phyloP scores from a whole-genome alignment of 2,329 filamentous ascomycete species.

The Sarocladiaceae sp. region DNA sequence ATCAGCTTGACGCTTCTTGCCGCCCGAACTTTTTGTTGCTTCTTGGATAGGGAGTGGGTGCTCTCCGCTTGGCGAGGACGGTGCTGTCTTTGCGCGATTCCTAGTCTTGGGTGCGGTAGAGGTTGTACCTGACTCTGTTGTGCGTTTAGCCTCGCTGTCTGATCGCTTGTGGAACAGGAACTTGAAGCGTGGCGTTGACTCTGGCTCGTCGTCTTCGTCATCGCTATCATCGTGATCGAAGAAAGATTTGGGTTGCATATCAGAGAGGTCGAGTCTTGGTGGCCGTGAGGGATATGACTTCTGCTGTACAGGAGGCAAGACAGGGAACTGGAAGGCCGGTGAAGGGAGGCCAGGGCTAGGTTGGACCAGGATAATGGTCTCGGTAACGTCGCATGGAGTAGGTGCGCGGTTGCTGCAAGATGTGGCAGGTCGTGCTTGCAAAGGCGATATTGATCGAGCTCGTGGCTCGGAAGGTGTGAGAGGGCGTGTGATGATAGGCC shows the following conservation, averaged over 20 bases:
- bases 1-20: slow-evolving; percentile 26
- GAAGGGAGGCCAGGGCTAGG: slow-evolving; percentile 1
- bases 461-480: not conserved
- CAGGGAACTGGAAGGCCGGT: slow-evolving; percentile 2
- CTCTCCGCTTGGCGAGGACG: slow-evolving; percentile 16
- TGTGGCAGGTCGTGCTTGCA: not conserved
- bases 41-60: slow-evolving; percentile 6
- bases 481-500: not conserved
- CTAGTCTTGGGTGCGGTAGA: not conserved
- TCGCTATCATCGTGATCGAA: slow-evolving; percentile 46
- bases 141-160: slow-evolving; percentile 21
- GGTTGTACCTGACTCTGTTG: not conserved
- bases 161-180: slow-evolving; percentile 39
- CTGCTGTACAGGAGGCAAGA: slow-evolving; percentile 8
- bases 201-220: slow-evolving; percentile 35
- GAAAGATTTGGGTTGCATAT: slow-evolving; percentile 34
- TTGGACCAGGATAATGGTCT: slow-evolving; percentile 5
- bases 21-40: slow-evolving; percentile 11
- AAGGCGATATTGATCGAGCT: not conserved
- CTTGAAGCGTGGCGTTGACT: slow-evolving; percentile 31
- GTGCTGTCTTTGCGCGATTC: slow-evolving; percentile 18
- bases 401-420: not conserved
- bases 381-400: not conserved
- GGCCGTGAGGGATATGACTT: slow-evolving; percentile 23
- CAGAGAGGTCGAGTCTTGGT: slow-evolving; percentile 14